Evolutionary conservation across 495 filamentous ascomycete genomes (phyloP), one percentile per base, ranked within the genome.

Genomic region (Parachaetomium inaequale): DNA sequence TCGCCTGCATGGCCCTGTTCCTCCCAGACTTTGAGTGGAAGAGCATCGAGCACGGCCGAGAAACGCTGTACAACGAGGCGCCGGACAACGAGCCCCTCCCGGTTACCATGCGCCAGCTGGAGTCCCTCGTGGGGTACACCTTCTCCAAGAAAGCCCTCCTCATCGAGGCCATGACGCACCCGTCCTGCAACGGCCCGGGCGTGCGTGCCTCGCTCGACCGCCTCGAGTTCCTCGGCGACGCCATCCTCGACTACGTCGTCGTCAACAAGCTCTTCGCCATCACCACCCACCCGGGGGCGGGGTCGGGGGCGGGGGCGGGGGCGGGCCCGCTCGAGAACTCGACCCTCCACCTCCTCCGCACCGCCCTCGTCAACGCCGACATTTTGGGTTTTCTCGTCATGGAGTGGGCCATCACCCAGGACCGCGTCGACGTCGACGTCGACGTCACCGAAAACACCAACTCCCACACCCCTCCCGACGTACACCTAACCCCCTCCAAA

Each of bases 201-300:
- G 72, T 76, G 45, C 77, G 83, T 56, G 77, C 84, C 36, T 93
- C 88, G 7, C 90, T 95, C 70, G 88, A 98, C 65, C 86, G 93
- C 0, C 81, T 97, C 15, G 94, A 98, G 70, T 98, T 92, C 72
- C 79, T 97, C 0, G 94, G 94, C 8, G 94, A 98, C 68, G 82
- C 92, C 0, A 76, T 96, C 12, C 84, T 98, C 0, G 94, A 98
- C 70, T 85, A 84, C 70, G 71, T 96, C 53, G 78, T 98, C 50
- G 81, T 88, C 10, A 66, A 75, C 0, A 73, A 76, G 38, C 46
- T 82, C 8, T 79, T 73, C 66, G 55, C 43, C 4, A 32, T 67
- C 46, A 25, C 46, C 32, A 45, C 64, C n/a, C 58, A 69, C 0
- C n/a, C n/a, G n/a, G n/a, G n/a, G n/a, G n/a, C n/a, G n/a, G n/a